A percentile compares a stretch with the other conserved stretches of the same genome.
These are phyloP conservation scores for Hemileia vastatrix DNA, from an alignment of 1,284 basidiomycete species.

Conservation along the genomic window DNA sequence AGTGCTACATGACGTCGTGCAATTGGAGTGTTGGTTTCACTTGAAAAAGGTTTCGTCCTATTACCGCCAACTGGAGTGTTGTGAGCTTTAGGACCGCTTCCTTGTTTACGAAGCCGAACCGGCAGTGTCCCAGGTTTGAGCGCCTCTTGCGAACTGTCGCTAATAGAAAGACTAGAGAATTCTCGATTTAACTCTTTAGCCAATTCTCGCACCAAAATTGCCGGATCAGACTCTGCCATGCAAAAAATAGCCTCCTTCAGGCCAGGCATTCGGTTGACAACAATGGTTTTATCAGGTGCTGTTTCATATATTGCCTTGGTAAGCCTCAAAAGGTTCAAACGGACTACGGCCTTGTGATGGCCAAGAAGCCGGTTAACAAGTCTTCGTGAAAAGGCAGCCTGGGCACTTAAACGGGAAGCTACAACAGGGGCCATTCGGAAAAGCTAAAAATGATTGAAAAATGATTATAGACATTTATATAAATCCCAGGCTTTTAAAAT, in stretches of 20 bases:
- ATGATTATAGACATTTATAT: no score
- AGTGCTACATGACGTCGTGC: no score
- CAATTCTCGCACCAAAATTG: slow-evolving; percentile 78
- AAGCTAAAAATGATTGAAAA: slow-evolving; percentile 50
- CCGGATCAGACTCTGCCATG: slow-evolving; percentile 69
- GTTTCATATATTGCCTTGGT: slow-evolving; percentile 76
- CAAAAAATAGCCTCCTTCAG: slow-evolving; percentile 66
- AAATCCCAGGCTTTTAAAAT: no score
- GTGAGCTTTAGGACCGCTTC: no score
- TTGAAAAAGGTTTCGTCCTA: no score
- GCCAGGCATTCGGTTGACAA: slow-evolving; percentile 69
- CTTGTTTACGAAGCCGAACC: no score
- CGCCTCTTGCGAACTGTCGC: no score
- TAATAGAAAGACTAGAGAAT: no score
- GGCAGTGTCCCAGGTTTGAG: no score
- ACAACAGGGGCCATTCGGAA: slow-evolving; percentile 67
- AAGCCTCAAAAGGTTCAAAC: slow-evolving; percentile 77
- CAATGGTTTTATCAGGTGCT: slow-evolving; percentile 68
- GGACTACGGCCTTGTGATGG: slow-evolving; percentile 67
- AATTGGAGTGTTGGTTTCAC: no score
- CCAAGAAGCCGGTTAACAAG: slow-evolving; percentile 69
- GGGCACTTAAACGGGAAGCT: slow-evolving; percentile 61
- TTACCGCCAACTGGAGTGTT: no score
- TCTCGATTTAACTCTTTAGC: slow-evolving; percentile 58
- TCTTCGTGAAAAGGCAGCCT: slow-evolving; percentile 72